phyloP scores from a whole-genome alignment of 257 asterid species.

The Scutellaria baicalensis region DNA sequence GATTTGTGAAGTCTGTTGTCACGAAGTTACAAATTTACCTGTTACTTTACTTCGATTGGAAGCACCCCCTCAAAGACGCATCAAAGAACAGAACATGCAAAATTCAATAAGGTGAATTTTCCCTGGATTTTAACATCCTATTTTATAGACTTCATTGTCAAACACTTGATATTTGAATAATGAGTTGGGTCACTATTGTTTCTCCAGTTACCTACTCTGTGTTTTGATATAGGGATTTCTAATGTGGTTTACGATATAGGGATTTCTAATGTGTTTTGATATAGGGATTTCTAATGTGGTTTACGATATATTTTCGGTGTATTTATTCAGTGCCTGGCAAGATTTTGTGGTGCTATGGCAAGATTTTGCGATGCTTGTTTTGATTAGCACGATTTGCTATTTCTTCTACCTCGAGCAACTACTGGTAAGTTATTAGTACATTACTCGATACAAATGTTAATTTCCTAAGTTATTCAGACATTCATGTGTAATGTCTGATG shows the following conservation, averaged over 20 bases:
- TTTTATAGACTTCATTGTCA: background rate
- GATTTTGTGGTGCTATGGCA: too few relatives aligned
- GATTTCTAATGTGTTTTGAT: background rate
- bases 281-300: slow-evolving; percentile 2
- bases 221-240: background rate
- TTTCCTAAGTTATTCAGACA: background rate
- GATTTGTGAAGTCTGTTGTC: slow-evolving; percentile 72
- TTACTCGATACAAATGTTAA: background rate
- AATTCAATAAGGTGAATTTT: slow-evolving; percentile 30
- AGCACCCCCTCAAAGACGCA: slow-evolving; percentile 29
- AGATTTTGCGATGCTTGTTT: slow-evolving; percentile 91
- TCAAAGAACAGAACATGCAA: slow-evolving; percentile 31
- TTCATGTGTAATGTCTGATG: background rate
- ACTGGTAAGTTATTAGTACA: slow-evolving; percentile 52
- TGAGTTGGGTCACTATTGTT: too few relatives aligned
- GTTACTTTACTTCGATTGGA: slow-evolving; percentile 76
- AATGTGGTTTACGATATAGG: too few relatives aligned
- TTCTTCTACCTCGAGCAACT: slow-evolving; percentile 95
- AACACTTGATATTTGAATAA: background rate
- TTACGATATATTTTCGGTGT: slow-evolving; percentile 6
- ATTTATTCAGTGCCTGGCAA: slow-evolving; percentile 76
- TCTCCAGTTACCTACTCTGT: background rate
- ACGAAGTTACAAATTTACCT: slow-evolving; percentile 76
- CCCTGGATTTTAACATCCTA: background rate
- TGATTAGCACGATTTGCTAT: slow-evolving; percentile 90